A percentile compares a stretch with the other conserved stretches of the same genome.
These are phyloP conservation scores for Heimioporus punctisporus DNA, from an alignment of 1,284 basidiomycete species.

Conservation along the genomic window DNA sequence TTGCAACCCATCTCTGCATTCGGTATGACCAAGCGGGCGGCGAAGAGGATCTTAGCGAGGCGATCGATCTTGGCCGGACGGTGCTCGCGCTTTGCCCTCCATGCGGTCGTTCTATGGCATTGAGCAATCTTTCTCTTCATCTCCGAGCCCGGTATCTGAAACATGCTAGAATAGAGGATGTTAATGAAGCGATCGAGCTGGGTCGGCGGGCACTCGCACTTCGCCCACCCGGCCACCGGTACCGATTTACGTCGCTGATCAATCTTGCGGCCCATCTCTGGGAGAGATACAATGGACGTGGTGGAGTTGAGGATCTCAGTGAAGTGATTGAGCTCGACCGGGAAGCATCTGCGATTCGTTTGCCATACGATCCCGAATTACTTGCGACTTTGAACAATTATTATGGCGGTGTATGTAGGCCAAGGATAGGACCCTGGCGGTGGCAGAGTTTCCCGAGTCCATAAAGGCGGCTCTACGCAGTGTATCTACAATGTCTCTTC, in stretches of 20 bases:
- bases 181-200: background rate
- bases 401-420: no score
- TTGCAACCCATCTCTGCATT: background rate
- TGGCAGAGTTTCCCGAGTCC: no score
- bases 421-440: no score
- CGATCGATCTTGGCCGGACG: background rate
- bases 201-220: background rate
- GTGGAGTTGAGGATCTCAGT: slow-evolving; percentile 16
- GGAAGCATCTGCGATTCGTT: no score
- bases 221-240: background rate
- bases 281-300: background rate
- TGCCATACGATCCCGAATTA: no score
- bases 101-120: background rate
- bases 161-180: no score
- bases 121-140: background rate
- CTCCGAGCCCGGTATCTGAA: no score
- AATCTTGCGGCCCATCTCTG: background rate
- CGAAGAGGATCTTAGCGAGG: background rate
- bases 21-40: background rate
- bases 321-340: background rate
- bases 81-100: background rate
- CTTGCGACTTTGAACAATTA: no score
- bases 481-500: no score
- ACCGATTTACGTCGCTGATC: background rate
- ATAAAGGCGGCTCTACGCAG: no score